Conservation (phyloP, 1,284 basidiomycete species). For the Vanrija pseudolonga region DNA sequence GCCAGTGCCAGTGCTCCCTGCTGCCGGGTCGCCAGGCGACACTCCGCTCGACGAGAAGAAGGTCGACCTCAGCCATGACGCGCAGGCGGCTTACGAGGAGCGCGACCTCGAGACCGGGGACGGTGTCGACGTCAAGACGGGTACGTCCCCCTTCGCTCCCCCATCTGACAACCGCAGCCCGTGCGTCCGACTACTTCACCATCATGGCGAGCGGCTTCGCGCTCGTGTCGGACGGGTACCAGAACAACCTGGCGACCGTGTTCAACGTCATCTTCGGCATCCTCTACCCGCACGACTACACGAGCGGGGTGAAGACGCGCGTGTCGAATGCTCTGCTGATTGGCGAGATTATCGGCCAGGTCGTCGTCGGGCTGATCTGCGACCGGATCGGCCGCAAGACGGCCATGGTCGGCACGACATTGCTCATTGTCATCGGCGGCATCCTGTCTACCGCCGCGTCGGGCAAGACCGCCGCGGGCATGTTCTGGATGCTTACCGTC, state of each 20-base stretch:
- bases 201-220: conserved; percentile 30
- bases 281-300: conserved; percentile 51
- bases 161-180: conserved; percentile 1
- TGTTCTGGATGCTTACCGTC: conserved; percentile 71
- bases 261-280: conserved; percentile 25
- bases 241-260: conserved; percentile 28
- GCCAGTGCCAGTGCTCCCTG: too few relatives aligned
- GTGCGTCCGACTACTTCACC: conserved; percentile 21
- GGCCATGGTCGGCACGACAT: conserved; percentile 65
- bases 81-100: neutral
- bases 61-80: neutral
- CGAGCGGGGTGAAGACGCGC: conserved; percentile 60
- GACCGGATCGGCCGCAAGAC: conserved; percentile 69
- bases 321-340: conserved; percentile 71
- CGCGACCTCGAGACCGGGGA: neutral
- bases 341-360: conserved; percentile 51
- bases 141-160: neutral
- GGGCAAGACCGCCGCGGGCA: conserved; percentile 54
- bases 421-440: conserved; percentile 68
- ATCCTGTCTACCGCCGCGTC: conserved; percentile 68
- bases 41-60: neutral
- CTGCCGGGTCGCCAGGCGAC: neutral
- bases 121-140: neutral
- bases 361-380: conserved; percentile 58
- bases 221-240: conserved; percentile 42